Evolutionary conservation across 352 stramenopile species (phyloP), one percentile per base, ranked within the genome.

Genomic region (Globisporangium solare): DNA sequence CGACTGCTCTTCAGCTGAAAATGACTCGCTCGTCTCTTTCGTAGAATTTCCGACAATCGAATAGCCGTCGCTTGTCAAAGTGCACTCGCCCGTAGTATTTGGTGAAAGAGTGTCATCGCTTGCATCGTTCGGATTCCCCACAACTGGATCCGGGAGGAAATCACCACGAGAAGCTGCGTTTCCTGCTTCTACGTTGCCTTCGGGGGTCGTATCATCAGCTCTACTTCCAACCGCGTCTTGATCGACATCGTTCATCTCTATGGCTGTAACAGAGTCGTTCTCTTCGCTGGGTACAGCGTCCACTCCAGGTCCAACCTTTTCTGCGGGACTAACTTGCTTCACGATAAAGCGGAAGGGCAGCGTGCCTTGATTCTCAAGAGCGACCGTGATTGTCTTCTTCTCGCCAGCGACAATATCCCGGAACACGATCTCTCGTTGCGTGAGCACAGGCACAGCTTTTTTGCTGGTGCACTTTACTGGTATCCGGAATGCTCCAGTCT

Each of bases 381-480:
- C 68, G 17, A 96, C 47, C 0, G 54, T 47, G 3, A 88, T 56
- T 13, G 70, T 78, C 40, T 71, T 67, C 4, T 69, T 84, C 49
- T 97, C 87, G 2, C 91, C 91, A 21, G 91, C 74, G 8, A 97
- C 77, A 3, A 96, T 71, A 40, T 84, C 74, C 14, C 64, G 58
- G 48, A 96, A 97, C 2, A 40, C 43, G 8, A 97, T 31, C 3
- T 51, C 12, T 0, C 42, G 56, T 12, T 68, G 56, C 6, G 58
- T 63, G n/a, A 97, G 51, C 41, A 78, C 67, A 0, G 89, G 89
- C 0, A 92, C 73, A 0, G 82, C 75, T 22, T 92, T 94, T 42
- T 92, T 88, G 50, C 76, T 92, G 2, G 85, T 90, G 47, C 91
- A 97, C 3, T 60, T 67, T 1, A 97, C 57, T 10, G 87, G 86